Conservation (phyloP, 2,329 filamentous ascomycete genomes). For the Aspergillus alliaceus region DNA sequence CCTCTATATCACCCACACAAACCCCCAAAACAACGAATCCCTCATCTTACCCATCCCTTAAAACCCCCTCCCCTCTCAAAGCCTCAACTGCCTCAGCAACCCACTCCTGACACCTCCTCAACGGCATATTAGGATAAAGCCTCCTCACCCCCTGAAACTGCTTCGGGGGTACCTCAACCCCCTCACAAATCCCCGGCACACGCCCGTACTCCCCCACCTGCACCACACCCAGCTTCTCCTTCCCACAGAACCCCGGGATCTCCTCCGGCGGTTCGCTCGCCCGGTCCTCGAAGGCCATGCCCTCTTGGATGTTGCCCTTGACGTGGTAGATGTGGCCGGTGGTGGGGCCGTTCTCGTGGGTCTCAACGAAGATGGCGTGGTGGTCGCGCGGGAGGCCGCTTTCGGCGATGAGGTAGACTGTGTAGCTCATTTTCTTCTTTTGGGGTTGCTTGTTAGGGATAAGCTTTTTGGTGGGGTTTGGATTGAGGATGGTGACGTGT, state of each 20-base stretch:
- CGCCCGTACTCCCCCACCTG: conserved; percentile 15
- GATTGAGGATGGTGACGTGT: not conserved
- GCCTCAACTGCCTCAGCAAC: conserved; percentile 22
- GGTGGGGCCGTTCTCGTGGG: conserved; percentile 11
- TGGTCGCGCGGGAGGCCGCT: conserved; percentile 25
- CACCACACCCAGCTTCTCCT: not conserved
- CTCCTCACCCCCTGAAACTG: conserved; percentile 28
- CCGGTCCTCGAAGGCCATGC: conserved; percentile 28
- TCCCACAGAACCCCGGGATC: not conserved
- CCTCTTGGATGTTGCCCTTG: conserved; percentile 31
- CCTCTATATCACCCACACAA: too few relatives aligned
- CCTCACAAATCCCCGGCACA: conserved; percentile 20
- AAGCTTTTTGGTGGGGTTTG: not conserved
- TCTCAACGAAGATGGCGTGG: conserved; percentile 31
- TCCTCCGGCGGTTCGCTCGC: conserved; percentile 16
- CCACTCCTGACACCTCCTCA: conserved; percentile 35
- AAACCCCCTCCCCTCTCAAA: too few relatives aligned
- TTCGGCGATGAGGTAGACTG: conserved; percentile 18
- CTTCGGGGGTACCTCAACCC: conserved; percentile 27
- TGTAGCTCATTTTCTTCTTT: conserved; percentile 11
- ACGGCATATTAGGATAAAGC: conserved; percentile 23
- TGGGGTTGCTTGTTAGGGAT: not conserved
- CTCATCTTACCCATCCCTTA: too few relatives aligned
- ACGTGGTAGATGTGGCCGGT: conserved; percentile 28
- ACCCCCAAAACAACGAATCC: too few relatives aligned